Conservation (phyloP, 2,329 filamentous ascomycete species). For the Lachnellula cervina region DNA sequence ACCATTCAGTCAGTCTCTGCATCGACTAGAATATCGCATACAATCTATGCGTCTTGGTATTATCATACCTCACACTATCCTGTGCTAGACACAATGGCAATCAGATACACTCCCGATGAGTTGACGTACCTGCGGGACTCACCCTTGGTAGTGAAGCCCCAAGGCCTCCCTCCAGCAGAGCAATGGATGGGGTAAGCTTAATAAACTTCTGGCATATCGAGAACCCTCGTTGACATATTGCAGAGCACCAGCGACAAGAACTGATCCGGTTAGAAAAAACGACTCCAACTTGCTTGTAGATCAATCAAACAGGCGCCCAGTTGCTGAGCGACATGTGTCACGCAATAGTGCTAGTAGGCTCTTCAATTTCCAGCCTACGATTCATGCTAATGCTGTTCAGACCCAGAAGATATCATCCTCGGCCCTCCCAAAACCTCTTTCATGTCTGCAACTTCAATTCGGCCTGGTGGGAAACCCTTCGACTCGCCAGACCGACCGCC, state of each 20-base stretch:
- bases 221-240: conserved; percentile 18
- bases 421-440: conserved; percentile 81
- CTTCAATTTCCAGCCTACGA: conserved; percentile 21
- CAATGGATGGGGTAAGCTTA: conserved; percentile 86
- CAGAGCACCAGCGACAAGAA: conserved; percentile 31
- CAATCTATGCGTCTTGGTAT: background rate
- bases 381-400: conserved; percentile 35
- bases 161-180: conserved; percentile 74
- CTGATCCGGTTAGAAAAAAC: conserved; percentile 43
- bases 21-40: background rate
- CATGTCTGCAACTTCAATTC: conserved; percentile 64
- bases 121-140: conserved; percentile 73
- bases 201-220: background rate
- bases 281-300: conserved; percentile 29
- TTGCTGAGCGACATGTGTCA: conserved; percentile 48
- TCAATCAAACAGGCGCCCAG: conserved; percentile 43
- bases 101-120: conserved; percentile 67
- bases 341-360: conserved; percentile 54
- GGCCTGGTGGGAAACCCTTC: conserved; percentile 35
- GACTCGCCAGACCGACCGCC: conserved; percentile 40
- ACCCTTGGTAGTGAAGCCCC: conserved; percentile 76
- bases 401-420: conserved; percentile 76
- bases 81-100: conserved; percentile 24
- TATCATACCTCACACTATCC: background rate
- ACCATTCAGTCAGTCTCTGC: background rate